These are phyloP conservation scores for Nitzschia sp. DNA, from an alignment of 108 stramenopile genomes.

Conservation along the genomic window DNA sequence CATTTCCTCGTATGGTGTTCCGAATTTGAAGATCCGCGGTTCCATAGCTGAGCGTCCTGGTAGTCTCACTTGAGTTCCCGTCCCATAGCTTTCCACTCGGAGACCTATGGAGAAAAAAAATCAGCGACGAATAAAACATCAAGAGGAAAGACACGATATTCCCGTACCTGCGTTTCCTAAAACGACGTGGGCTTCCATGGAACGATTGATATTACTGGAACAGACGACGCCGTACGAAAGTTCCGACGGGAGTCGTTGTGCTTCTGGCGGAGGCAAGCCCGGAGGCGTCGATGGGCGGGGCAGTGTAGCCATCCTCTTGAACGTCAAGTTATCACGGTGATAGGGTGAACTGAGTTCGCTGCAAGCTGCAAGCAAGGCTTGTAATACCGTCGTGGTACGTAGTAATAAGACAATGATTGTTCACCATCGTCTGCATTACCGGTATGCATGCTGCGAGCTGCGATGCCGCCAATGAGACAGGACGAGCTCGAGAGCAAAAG, in stretches of 20 bases:
- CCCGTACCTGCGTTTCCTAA: constrained; percentile 80
- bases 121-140: neutral
- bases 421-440: no score
- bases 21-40: constrained; percentile 89
- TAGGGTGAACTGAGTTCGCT: no score
- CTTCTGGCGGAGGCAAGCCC: constrained; percentile 64
- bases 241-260: constrained; percentile 50
- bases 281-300: constrained; percentile 85
- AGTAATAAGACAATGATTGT: no score
- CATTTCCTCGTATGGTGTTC: constrained; percentile 89
- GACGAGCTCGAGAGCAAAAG: no score
- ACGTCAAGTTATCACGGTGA: no score
- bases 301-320: constrained; percentile 32
- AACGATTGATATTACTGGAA: constrained; percentile 92
- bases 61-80: constrained; percentile 83
- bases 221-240: constrained; percentile 87
- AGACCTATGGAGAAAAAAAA: constrained; percentile 47
- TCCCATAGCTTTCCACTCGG: constrained; percentile 84
- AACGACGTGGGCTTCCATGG: constrained; percentile 91
- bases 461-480: no score
- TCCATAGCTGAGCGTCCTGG: constrained; percentile 50
- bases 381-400: no score
- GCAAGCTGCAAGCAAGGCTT: no score
- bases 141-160: neutral
- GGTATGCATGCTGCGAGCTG: no score